Percentiles rank a stretch among this genome's conserved stretches.
These are phyloP conservation scores for Aspergillus phoenicis DNA, from an alignment of 2,329 filamentous ascomycete species.

Conservation along the genomic window DNA sequence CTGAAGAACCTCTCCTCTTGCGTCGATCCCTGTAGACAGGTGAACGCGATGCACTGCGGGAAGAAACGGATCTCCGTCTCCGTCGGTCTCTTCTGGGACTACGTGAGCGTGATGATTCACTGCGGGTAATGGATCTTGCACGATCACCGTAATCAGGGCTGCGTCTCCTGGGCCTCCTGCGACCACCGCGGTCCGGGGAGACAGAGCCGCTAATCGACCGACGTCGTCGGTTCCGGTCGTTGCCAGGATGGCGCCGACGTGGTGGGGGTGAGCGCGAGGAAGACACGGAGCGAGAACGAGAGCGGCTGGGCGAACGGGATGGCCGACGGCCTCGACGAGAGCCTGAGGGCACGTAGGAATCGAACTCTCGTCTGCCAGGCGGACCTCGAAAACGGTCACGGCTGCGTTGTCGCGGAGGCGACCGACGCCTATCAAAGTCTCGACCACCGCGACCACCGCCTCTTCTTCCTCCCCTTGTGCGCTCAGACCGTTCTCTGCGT, in stretches of 20 bases:
- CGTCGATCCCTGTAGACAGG: conserved; percentile 36
- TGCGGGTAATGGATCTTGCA: conserved; percentile 52
- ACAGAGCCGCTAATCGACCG: conserved; percentile 42
- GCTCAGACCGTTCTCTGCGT: conserved; percentile 53
- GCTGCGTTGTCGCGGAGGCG: conserved; percentile 54
- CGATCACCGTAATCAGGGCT: conserved; percentile 49
- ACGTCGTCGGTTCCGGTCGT: conserved; percentile 34
- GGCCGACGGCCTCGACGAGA: conserved; percentile 42
- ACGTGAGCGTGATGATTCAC: conserved; percentile 58
- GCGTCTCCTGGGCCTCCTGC: conserved; percentile 39
- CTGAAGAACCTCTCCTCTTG: conserved; percentile 37
- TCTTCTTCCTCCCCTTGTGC: conserved; percentile 40
- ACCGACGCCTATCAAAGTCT: conserved; percentile 56
- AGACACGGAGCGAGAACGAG: conserved; percentile 37
- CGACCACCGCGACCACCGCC: conserved; percentile 40
- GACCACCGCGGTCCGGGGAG: conserved; percentile 42
- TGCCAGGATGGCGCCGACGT: conserved; percentile 29
- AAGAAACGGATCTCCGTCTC: conserved; percentile 44
- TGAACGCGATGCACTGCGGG: conserved; percentile 41
- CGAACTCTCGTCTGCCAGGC: conserved; percentile 54
- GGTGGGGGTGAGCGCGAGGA: conserved; percentile 35
- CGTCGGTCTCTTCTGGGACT: conserved; percentile 53
- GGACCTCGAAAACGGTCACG: conserved; percentile 49
- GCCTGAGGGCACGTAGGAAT: conserved; percentile 60
- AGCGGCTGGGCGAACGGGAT: conserved; percentile 37